Conservation (phyloP, 1,284 basidiomycete species). For the Sanghuangporus baumii region DNA sequence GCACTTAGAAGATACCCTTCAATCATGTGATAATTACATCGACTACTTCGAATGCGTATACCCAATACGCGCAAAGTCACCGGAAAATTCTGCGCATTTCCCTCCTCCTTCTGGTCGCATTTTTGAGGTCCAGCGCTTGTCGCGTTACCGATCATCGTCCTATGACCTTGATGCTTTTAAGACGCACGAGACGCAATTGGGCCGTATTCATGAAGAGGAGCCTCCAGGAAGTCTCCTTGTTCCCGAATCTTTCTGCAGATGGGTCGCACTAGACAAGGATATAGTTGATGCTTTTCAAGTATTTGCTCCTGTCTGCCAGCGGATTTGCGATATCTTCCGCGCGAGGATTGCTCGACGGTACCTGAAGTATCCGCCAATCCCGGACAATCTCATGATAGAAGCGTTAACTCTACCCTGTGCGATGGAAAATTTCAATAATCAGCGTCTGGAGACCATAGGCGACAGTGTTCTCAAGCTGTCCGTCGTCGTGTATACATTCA, state of each 20-base stretch:
- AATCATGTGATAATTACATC: conserved; percentile 43
- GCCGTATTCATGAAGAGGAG: background rate
- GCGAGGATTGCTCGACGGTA: conserved; percentile 42
- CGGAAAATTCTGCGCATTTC: background rate
- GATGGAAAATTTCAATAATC: conserved; percentile 63
- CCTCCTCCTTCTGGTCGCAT: conserved; percentile 6
- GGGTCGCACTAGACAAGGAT: conserved; percentile 41
- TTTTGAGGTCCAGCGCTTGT: conserved; percentile 4
- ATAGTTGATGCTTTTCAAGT: conserved; percentile 47
- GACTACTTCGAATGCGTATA: conserved; percentile 43
- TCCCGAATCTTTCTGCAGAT: conserved; percentile 49
- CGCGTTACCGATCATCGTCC: background rate
- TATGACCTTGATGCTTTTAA: background rate
- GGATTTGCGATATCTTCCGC: conserved; percentile 59
- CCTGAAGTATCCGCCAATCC: conserved; percentile 55
- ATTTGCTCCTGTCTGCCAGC: conserved; percentile 62
- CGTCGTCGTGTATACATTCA: conserved; percentile 70
- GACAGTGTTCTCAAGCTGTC: conserved; percentile 77
- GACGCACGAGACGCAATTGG: background rate
- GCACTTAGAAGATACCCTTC: conserved; percentile 23
- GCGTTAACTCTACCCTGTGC: conserved; percentile 69
- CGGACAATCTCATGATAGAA: conserved; percentile 54
- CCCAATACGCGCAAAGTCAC: background rate
- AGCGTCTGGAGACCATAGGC: conserved; percentile 79
- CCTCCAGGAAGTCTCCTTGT: conserved; percentile 30